These are phyloP conservation scores for Alternaria tenuissima DNA, from an alignment of 2,329 filamentous ascomycete species.

Conservation along the genomic window DNA sequence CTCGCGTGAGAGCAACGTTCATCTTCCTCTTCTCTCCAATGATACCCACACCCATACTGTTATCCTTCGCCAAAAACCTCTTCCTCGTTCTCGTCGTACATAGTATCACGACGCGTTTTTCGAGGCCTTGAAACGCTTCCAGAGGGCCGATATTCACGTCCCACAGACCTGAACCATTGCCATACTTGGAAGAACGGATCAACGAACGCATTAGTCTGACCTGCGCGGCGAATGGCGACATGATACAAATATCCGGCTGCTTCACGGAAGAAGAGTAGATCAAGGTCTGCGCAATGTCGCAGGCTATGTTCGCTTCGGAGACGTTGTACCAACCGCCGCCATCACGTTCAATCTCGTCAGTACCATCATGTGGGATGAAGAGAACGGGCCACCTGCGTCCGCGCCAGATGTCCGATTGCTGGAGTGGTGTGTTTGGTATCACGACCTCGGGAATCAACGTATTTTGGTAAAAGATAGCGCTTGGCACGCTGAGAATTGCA, in stretches of 20 bases:
- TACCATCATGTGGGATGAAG: constrained; percentile 49
- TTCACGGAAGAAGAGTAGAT: constrained; percentile 32
- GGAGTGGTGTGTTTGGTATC: constrained; percentile 28
- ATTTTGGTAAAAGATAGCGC: constrained; percentile 55
- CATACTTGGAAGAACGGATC: constrained; percentile 37
- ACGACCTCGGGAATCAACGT: constrained; percentile 54
- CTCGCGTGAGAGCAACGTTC: constrained; percentile 57
- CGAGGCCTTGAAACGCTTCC: constrained; percentile 58
- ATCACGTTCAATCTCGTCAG: constrained; percentile 54
- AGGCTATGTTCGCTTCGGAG: constrained; percentile 43
- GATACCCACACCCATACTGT: constrained; percentile 45
- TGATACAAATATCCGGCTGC: constrained; percentile 54
- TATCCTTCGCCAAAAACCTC: constrained; percentile 46
- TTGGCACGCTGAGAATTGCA: constrained; percentile 54
- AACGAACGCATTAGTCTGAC: constrained; percentile 51
- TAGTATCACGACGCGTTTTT: constrained; percentile 55
- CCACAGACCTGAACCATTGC: constrained; percentile 32
- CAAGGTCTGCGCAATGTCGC: constrained; percentile 39
- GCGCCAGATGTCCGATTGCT: constrained; percentile 49
- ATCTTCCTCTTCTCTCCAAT: constrained; percentile 51
- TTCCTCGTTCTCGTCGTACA: constrained; percentile 53
- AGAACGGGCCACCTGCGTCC: constrained; percentile 54
- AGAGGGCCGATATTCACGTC: constrained; percentile 57
- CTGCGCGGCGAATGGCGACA: constrained; percentile 57
- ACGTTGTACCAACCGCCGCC: constrained; percentile 52